Evolutionary conservation across 2,329 filamentous ascomycete species (phyloP).

Genomic region (Penicillium sp.): DNA sequence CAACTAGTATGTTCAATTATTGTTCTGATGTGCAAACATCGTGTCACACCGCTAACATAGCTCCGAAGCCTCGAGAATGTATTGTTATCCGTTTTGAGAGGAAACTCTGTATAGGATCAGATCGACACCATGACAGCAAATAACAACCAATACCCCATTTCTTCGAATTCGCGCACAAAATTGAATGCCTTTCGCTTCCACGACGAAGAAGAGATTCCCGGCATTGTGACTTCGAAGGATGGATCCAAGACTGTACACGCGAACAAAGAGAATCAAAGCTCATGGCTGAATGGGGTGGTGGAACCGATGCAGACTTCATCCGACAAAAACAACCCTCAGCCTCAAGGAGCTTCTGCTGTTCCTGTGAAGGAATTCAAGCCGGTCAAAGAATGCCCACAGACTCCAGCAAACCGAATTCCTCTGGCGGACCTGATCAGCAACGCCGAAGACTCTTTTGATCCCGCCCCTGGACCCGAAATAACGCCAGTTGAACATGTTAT

Average conservation of each 20-base stretch:
- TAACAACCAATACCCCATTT: conserved; percentile 40
- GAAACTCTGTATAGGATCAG: conserved; percentile 14
- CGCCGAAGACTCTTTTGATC: conserved; percentile 55
- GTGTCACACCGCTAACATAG: conserved; percentile 14
- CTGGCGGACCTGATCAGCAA: conserved; percentile 62
- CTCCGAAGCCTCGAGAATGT: conserved; percentile 24
- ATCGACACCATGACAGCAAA: conserved; percentile 27
- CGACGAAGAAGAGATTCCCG: conserved; percentile 22
- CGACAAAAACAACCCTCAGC: conserved; percentile 18
- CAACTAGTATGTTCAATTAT: neutral
- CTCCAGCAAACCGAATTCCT: conserved; percentile 58
- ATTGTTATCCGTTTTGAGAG: conserved; percentile 21
- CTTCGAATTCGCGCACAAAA: conserved; percentile 54
- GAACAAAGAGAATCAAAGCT: conserved; percentile 48
- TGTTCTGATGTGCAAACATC: neutral
- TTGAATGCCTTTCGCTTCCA: conserved; percentile 56
- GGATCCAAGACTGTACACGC: conserved; percentile 28
- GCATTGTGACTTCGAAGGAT: conserved; percentile 23
- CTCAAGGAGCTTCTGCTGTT: conserved; percentile 15
- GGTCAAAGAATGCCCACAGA: conserved; percentile 51
- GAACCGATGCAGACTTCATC: conserved; percentile 22
- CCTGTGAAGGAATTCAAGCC: conserved; percentile 27
- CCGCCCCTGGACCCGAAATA: conserved; percentile 46
- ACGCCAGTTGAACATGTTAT: conserved; percentile 62
- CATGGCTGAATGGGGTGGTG: conserved; percentile 36